Evolutionary conservation across 495 filamentous ascomycete genomes (phyloP), one percentile per base, ranked within the genome.

Genomic region (Xylaria scruposa): DNA sequence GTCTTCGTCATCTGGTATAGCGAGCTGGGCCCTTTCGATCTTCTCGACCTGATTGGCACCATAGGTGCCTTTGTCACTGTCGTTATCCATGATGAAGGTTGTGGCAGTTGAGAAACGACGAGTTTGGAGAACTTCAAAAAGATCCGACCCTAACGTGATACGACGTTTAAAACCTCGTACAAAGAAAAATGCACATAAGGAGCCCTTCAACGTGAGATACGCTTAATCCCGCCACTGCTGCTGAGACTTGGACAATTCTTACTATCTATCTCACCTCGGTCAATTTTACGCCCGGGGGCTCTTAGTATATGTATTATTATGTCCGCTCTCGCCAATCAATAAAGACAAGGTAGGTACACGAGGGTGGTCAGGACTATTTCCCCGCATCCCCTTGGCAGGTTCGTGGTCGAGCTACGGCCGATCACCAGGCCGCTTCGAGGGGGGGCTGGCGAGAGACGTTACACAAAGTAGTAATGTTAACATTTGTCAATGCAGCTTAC

Each of bases 21-120:
- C 33, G 8, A 46, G 42, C 63, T 73, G 78, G 26, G 71, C 69
- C 38, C 60, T 68, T 40, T 80, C 77, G 67, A 76, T 60, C 26
- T 78, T 68, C 38, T 80, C 77, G 71, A 77, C 44, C 42, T 79
- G 75, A 15, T 67, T 72, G 61, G 78, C 33, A 49, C 69, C 70
- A 40, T 68, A 51, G 1, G 61, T 60, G 38, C 64, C 74, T 56
- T 79, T 79, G 29, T 79, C 75, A 53, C 71, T 68, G 56, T 76
- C 74, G 71, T 38, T 73, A 49, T 76, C 74, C 77, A 79, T 79
- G 63, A 31, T 68, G 68, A 38, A 51, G 68, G 42, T 8, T 58
- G 21, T 59, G 15, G 49, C 10, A 21, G 61, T 10, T 19, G 31
- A 15, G 15, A 51, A 10, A 26, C 24, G 17, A n/a, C 47, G 54